Evolutionary conservation across 495 filamentous ascomycete genomes (phyloP).

Genomic region (Coniosporium apollinis): DNA sequence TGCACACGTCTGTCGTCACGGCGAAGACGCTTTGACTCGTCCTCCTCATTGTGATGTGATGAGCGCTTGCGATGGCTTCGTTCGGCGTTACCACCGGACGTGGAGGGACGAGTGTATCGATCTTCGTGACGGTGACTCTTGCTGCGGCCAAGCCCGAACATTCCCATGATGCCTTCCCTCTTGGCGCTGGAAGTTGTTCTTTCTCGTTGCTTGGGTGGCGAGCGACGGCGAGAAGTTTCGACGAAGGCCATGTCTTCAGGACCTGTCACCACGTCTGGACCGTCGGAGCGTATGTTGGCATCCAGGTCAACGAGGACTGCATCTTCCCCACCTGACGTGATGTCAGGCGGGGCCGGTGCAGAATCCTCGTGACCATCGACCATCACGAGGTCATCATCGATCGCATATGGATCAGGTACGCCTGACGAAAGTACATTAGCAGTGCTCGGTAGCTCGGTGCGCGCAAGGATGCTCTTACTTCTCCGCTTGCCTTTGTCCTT

Average conservation of each 20-base stretch:
- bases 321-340: slow-evolving; percentile 10
- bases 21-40: slow-evolving; percentile 12
- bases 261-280: not conserved
- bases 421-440: too few relatives aligned
- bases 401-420: slow-evolving; percentile 39
- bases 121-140: slow-evolving; percentile 4
- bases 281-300: slow-evolving; percentile 6
- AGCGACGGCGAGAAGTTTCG: slow-evolving; percentile 3
- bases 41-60: slow-evolving; percentile 8
- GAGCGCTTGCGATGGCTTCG: slow-evolving; percentile 10
- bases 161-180: slow-evolving; percentile 12
- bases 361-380: slow-evolving; percentile 30
- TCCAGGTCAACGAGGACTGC: slow-evolving; percentile 15
- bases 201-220: slow-evolving; percentile 10
- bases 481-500: slow-evolving; percentile 20
- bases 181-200: slow-evolving; percentile 11
- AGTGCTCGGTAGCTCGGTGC: too few relatives aligned
- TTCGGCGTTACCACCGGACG: slow-evolving; percentile 13
- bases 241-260: slow-evolving; percentile 11
- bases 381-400: slow-evolving; percentile 44
- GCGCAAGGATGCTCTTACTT: too few relatives aligned
- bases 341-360: slow-evolving; percentile 10
- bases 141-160: slow-evolving; percentile 11
- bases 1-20: slow-evolving; percentile 13
- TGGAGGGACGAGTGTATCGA: slow-evolving; percentile 6